These are phyloP conservation scores for Russula virescens DNA, from an alignment of 768 basidiomycete genomes.

Conservation along the genomic window DNA sequence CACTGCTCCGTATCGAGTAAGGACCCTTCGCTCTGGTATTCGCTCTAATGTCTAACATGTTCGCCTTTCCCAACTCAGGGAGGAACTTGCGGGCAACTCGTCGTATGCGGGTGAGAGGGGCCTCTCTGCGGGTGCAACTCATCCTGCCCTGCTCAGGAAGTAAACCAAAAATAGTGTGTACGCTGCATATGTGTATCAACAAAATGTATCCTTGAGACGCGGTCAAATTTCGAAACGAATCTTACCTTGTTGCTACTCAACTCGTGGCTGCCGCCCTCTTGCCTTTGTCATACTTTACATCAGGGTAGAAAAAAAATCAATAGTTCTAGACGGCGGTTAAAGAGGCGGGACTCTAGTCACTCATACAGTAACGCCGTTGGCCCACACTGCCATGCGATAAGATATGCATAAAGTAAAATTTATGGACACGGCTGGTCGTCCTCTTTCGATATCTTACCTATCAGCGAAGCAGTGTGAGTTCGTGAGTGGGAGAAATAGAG, in stretches of 20 bases:
- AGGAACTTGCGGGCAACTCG: constrained; percentile 66
- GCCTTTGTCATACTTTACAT: background rate
- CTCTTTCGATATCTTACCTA: too few relatives aligned
- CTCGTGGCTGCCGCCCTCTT: background rate
- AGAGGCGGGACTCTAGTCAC: too few relatives aligned
- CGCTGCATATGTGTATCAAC: constrained; percentile 6
- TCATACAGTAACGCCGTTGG: too few relatives aligned
- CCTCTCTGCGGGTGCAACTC: constrained; percentile 66
- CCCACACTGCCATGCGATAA: too few relatives aligned
- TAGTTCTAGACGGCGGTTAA: background rate
- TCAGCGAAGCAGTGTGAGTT: too few relatives aligned
- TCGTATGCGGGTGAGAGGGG: constrained; percentile 75
- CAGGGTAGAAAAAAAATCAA: background rate
- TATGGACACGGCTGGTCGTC: too few relatives aligned
- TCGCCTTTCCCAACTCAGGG: constrained; percentile 40
- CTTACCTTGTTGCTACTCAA: background rate
- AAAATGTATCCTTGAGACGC: background rate
- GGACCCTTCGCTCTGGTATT: constrained; percentile 30
- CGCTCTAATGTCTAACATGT: constrained; percentile 19
- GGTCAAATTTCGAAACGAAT: constrained; percentile 1
- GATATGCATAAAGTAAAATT: too few relatives aligned
- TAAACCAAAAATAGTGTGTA: constrained; percentile 29
- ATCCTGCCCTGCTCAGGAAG: constrained; percentile 70
- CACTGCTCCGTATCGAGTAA: constrained; percentile 84
- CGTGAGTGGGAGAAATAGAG: too few relatives aligned